Evolutionary conservation across 257 asterid species (phyloP).

Genomic region (Solanum megistacrolobum): DNA sequence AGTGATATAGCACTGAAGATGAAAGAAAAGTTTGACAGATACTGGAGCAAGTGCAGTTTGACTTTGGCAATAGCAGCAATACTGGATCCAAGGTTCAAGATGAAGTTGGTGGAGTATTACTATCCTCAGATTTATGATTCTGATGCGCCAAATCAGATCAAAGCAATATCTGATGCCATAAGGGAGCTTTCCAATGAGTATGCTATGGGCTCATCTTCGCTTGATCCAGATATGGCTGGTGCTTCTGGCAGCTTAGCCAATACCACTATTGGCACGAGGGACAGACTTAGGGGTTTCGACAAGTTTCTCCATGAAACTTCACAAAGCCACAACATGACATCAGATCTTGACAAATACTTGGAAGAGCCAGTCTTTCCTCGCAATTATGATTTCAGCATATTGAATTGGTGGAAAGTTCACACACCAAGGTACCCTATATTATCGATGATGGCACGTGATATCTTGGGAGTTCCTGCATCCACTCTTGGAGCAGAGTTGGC

Average conservation of each 20-base stretch:
- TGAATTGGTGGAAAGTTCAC: conserved; percentile 99
- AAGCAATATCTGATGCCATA: conserved; percentile 52
- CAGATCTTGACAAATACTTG: conserved; percentile 82
- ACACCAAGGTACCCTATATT: conserved; percentile 90
- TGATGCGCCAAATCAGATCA: conserved; percentile 46
- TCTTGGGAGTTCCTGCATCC: conserved; percentile 70
- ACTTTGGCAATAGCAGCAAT: conserved; percentile 69
- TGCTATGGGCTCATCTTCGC: conserved; percentile 39
- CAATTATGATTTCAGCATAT: conserved; percentile 63
- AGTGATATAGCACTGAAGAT: conserved; percentile 63
- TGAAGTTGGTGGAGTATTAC: conserved; percentile 86
- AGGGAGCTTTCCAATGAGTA: conserved; percentile 73
- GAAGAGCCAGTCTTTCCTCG: conserved; percentile 94
- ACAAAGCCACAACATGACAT: conserved; percentile 47
- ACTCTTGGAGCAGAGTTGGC: conserved; percentile 66
- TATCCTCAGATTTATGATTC: conserved; percentile 55
- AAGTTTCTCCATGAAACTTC: conserved; percentile 76
- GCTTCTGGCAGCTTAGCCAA: conserved; percentile 32
- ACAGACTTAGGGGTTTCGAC: conserved; percentile 86
- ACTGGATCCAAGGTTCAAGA: conserved; percentile 89
- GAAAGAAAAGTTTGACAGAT: conserved; percentile 68
- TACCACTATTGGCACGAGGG: conserved; percentile 45
- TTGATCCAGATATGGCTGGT: conserved; percentile 36
- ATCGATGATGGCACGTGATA: conserved; percentile 93
- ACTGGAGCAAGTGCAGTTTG: conserved; percentile 79